Evolutionary conservation across 768 basidiomycete species (phyloP).

Genomic region (Leccinum rimulosum): DNA sequence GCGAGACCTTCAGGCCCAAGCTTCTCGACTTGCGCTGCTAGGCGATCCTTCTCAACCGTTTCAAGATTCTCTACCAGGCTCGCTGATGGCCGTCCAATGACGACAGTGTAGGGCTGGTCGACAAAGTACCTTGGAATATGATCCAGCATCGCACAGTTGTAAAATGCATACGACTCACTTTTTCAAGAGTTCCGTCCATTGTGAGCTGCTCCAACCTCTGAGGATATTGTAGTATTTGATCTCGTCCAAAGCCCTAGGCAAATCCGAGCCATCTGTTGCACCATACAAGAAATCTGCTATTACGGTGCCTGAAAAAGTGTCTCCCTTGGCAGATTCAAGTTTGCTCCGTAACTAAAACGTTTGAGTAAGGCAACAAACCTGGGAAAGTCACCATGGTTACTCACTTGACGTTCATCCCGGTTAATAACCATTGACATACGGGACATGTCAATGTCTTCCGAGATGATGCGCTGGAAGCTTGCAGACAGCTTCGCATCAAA

Average conservation of each 20-base stretch:
- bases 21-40: conserved; percentile 60
- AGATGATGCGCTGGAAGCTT: conserved; percentile 66
- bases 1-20: conserved; percentile 83
- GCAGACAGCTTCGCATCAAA: conserved; percentile 67
- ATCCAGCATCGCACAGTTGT: conserved; percentile 9
- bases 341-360: conserved; percentile 69
- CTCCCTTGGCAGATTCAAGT: conserved; percentile 80
- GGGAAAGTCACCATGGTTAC: not conserved
- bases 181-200: conserved; percentile 76
- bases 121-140: conserved; percentile 66
- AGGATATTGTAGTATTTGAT: conserved; percentile 68
- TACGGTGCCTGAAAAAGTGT: conserved; percentile 70
- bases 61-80: conserved; percentile 77
- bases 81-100: conserved; percentile 88
- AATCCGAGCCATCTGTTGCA: conserved; percentile 73
- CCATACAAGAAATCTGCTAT: conserved; percentile 90
- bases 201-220: conserved; percentile 64
- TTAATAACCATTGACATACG: conserved; percentile 85
- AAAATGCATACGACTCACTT: conserved; percentile 47
- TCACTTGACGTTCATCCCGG: conserved; percentile 83
- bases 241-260: conserved; percentile 72
- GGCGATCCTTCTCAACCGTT: conserved; percentile 73
- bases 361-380: not conserved
- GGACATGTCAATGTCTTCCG: conserved; percentile 84
- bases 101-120: conserved; percentile 66